phyloP scores from a whole-genome alignment of 805 yeast genomes.

The Metschnikowia anglica region DNA sequence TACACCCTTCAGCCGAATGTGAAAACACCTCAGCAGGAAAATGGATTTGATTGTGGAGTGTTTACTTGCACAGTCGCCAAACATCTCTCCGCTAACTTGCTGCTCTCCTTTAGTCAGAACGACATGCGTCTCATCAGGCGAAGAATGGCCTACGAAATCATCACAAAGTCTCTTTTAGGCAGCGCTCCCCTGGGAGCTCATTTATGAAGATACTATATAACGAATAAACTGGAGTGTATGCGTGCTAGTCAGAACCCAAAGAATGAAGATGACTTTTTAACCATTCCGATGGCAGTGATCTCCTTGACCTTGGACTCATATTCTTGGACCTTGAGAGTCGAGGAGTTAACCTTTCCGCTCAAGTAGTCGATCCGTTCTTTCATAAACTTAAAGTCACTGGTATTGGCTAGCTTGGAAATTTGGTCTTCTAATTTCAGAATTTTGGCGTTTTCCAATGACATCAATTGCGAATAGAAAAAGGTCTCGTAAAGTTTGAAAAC shows the following conservation, averaged over 20 bases:
- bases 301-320: slow-evolving; percentile 32
- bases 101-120: slow-evolving; percentile 55
- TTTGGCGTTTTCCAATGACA: slow-evolving; percentile 59
- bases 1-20: slow-evolving; percentile 29
- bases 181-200: slow-evolving; percentile 12
- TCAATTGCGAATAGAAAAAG: slow-evolving; percentile 52
- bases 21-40: slow-evolving; percentile 75
- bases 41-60: slow-evolving; percentile 95
- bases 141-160: slow-evolving; percentile 64
- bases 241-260: slow-evolving; percentile 12
- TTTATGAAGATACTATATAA: slow-evolving; percentile 6
- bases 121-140: slow-evolving; percentile 71
- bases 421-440: slow-evolving; percentile 72
- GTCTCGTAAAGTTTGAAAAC: slow-evolving; percentile 64
- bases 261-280: slow-evolving; percentile 14
- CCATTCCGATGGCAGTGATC: slow-evolving; percentile 15
- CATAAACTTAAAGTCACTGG: slow-evolving; percentile 54
- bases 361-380: slow-evolving; percentile 64
- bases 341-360: slow-evolving; percentile 60
- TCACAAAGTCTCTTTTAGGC: slow-evolving; percentile 31
- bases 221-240: background rate
- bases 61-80: slow-evolving; percentile 80
- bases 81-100: slow-evolving; percentile 51
- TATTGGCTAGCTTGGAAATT: slow-evolving; percentile 52
- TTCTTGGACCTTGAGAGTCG: slow-evolving; percentile 45